Conservation (phyloP, 352 stramenopile genomes). For the Pythium apleroticum region DNA sequence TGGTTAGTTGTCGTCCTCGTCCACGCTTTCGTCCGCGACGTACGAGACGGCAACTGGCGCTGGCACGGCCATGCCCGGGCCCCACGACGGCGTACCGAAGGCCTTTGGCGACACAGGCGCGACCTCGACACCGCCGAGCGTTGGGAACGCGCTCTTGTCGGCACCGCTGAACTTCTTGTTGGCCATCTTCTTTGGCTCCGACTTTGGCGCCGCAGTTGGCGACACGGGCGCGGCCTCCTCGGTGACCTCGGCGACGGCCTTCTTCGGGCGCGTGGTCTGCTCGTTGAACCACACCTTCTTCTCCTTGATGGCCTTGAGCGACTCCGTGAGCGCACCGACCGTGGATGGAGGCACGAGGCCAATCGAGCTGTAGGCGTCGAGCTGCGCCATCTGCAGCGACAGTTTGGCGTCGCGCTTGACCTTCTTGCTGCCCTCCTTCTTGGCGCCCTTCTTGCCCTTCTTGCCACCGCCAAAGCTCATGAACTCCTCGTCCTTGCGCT, state of each 20-base stretch:
- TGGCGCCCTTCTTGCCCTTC: constrained; percentile 71
- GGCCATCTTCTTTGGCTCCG: constrained; percentile 61
- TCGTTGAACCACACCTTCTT: constrained; percentile 92
- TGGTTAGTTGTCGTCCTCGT: constrained; percentile 27
- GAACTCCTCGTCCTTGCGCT: constrained; percentile 86
- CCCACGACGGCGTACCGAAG: constrained; percentile 35
- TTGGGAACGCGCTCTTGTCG: constrained; percentile 80
- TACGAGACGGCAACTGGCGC: constrained; percentile 33
- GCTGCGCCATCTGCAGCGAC: constrained; percentile 68
- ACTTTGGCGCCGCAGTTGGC: constrained; percentile 29
- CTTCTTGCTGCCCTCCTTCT: constrained; percentile 62
- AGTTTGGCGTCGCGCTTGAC: constrained; percentile 80
- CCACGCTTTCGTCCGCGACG: constrained; percentile 23
- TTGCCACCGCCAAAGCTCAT: constrained; percentile 73
- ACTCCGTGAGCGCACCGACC: constrained; percentile 78
- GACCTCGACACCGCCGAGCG: constrained; percentile 54
- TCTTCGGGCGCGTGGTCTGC: constrained; percentile 56
- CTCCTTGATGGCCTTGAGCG: constrained; percentile 92
- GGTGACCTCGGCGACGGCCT: constrained; percentile 10
- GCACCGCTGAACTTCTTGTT: constrained; percentile 84
- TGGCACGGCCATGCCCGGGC: constrained; percentile 51
- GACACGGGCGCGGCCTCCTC: constrained; percentile 16
- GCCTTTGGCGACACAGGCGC: constrained; percentile 30
- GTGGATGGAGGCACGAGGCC: constrained; percentile 88
- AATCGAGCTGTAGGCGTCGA: constrained; percentile 92